Evolutionary conservation across 1,139 yeast genomes (phyloP), one percentile per base, ranked within the genome.

Genomic region (Yamadazyma dendronema): DNA sequence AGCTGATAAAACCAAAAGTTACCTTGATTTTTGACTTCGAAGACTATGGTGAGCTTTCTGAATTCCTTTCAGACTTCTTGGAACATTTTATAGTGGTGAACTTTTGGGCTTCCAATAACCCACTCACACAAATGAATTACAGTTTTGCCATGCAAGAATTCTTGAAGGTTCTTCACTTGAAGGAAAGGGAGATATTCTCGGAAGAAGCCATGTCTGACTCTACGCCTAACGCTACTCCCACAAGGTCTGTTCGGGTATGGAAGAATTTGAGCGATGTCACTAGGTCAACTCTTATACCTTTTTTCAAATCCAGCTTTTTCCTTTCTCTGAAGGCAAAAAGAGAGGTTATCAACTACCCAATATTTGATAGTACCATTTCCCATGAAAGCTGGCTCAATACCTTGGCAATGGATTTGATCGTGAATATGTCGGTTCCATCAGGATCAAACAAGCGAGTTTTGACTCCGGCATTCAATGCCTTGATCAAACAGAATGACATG

Each of bases 81-180:
- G 84, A 86, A 46, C 74, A 75, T 36, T 72, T 79, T 44, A 67
- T 94, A 13, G 83, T 90, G 8, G 86, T 85, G 30, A 78, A 88
- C 2, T 90, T 89, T 56, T 83, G 95, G 79, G 89, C 96, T 1
- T 84, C 97, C 1, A 85, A 84, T 33, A 89, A 89, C 53, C 96
- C 98, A 0, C 77, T 79, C 17, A 79, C 81, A 36, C 98, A 94
- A 56, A 70, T 86, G 43, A 86, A 84, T 53, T 72, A 90, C 25
- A 96, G 97, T 0, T 85, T 77, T 59, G 87, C 94, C 0, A 87
- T 94, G 76, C 99, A 94, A 55, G 94, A 87, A 47, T 81, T 84
- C 34, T 61, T 92, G 36, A 79, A 79, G 43, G 75, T 81, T 10
- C 73, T 92, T 55, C 79, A 77, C 2, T 61, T 86, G 24, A 31